A percentile compares a stretch with the other conserved stretches of the same genome.
phyloP scores from a whole-genome alignment of 306 rosid genomes.

The Myrica gale region DNA sequence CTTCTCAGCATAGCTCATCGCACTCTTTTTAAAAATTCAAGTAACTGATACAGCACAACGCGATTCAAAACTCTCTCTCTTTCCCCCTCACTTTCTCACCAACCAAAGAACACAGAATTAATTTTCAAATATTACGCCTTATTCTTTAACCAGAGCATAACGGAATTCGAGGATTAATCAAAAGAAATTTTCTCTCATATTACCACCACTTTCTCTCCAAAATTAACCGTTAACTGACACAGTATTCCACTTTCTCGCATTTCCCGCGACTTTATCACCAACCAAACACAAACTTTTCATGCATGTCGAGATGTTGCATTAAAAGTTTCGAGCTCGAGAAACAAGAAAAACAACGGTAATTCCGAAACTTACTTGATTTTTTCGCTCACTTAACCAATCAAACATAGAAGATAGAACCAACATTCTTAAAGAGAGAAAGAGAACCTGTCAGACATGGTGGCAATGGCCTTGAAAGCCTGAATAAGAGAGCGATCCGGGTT shows the following conservation, averaged over 20 bases:
- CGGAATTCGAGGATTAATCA: background rate
- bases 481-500: slow-evolving; percentile 85
- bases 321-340: background rate
- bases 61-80: background rate
- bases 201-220: background rate
- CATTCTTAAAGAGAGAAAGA: background rate
- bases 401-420: slow-evolving; percentile 1
- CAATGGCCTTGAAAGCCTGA: slow-evolving; percentile 81
- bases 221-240: too few relatives aligned
- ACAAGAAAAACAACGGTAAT: background rate
- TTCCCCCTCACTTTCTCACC: background rate
- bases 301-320: too few relatives aligned
- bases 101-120: background rate
- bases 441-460: slow-evolving; percentile 93
- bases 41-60: background rate
- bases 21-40: background rate
- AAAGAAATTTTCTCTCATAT: background rate
- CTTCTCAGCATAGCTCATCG: background rate
- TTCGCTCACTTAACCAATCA: slow-evolving; percentile 3
- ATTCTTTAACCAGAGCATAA: background rate
- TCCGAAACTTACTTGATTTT: background rate
- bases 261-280: background rate
- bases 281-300: background rate
- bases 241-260: background rate
- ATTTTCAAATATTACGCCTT: background rate